Evolutionary conservation across 768 basidiomycete genomes (phyloP).

Genomic region (Termitomyces sp.): DNA sequence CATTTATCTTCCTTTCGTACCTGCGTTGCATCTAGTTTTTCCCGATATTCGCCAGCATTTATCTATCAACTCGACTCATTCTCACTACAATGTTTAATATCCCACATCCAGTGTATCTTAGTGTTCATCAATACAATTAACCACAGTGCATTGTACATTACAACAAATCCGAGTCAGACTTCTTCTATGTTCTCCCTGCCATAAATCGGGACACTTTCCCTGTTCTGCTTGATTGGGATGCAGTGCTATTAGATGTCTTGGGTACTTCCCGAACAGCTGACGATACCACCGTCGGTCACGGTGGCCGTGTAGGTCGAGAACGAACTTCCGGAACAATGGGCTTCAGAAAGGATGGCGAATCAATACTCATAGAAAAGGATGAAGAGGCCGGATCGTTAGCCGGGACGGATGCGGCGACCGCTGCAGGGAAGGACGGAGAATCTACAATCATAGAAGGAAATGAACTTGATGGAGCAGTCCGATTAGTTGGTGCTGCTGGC

Average conservation of each 20-base stretch:
- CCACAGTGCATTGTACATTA: conserved; percentile 12
- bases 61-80: conserved; percentile 1
- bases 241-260: background rate
- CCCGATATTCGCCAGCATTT: conserved; percentile 5
- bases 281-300: conserved; percentile 4
- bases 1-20: background rate
- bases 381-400: background rate
- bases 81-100: conserved; percentile 14
- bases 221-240: background rate
- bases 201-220: conserved; percentile 30
- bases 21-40: conserved; percentile 8
- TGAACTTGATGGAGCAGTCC: conserved; percentile 7
- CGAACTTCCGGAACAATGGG: background rate
- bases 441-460: conserved; percentile 31
- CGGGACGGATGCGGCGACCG: conserved; percentile 6
- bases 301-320: conserved; percentile 8
- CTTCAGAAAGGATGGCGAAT: conserved; percentile 17
- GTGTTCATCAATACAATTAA: conserved; percentile 17
- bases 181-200: conserved; percentile 21
- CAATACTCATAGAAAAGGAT: conserved; percentile 10
- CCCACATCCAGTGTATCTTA: conserved; percentile 20
- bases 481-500: background rate
- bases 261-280: conserved; percentile 6
- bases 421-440: conserved; percentile 35
- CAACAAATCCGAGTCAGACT: background rate